Evolutionary conservation across 495 filamentous ascomycete species (phyloP).

Genomic region (Hypoxylon crocopeplum): DNA sequence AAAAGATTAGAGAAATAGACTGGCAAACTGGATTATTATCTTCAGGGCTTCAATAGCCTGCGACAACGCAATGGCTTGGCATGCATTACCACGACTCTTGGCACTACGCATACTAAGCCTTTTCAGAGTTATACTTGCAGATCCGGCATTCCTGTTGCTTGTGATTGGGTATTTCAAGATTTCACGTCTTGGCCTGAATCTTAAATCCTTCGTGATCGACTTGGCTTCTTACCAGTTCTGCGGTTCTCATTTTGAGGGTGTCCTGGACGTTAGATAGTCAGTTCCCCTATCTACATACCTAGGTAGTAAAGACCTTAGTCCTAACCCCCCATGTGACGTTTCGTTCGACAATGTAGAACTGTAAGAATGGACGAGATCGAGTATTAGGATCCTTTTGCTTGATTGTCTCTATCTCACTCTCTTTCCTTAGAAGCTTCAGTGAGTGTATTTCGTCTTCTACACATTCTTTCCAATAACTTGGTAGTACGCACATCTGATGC

Average conservation of each 20-base stretch:
- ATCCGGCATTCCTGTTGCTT: conserved; percentile 18
- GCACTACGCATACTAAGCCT: conserved; percentile 22
- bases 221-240: conserved; percentile 23
- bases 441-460: background rate
- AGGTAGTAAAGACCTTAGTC: background rate
- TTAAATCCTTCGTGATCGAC: conserved; percentile 26
- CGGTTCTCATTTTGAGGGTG: conserved; percentile 18
- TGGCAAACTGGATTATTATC: background rate
- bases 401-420: background rate
- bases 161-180: conserved; percentile 16
- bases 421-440: background rate
- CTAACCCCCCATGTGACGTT: conserved; percentile 15
- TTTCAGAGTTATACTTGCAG: conserved; percentile 19
- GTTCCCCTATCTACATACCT: conserved; percentile 10
- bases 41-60: conserved; percentile 10
- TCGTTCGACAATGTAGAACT: conserved; percentile 5
- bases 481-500: background rate
- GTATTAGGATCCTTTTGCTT: conserved; percentile 7
- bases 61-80: conserved; percentile 28
- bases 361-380: background rate
- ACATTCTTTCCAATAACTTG: background rate
- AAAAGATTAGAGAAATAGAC: background rate
- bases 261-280: background rate
- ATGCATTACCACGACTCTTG: conserved; percentile 21
- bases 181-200: conserved; percentile 11